These are phyloP conservation scores for Bryum argenteum DNA, from an alignment of 225 moss, liverwort and hornwort species.

Conservation along the genomic window DNA sequence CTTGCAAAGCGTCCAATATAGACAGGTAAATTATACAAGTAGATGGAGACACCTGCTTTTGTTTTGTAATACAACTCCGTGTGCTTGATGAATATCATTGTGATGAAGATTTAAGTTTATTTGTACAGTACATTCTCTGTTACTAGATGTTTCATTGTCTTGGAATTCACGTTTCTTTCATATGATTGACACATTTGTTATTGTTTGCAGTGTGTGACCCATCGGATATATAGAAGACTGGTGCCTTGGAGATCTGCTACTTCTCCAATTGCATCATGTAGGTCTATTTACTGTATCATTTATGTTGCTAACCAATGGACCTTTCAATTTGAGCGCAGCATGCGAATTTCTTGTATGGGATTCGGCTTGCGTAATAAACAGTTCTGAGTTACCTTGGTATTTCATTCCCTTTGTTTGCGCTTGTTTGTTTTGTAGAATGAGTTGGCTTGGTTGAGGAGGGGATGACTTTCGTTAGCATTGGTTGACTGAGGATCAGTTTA, in stretches of 20 bases:
- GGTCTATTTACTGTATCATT: slow-evolving; percentile 12
- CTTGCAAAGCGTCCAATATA: slow-evolving; percentile 12
- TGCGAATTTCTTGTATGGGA: neutral
- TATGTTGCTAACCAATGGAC: slow-evolving; percentile 9
- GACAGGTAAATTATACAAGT: slow-evolving; percentile 19
- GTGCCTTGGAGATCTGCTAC: slow-evolving; percentile 16
- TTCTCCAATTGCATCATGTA: slow-evolving; percentile 15
- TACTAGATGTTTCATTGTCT: neutral
- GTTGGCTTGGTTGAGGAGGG: neutral
- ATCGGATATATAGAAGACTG: slow-evolving; percentile 21
- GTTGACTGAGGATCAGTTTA: no score
- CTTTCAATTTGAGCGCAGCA: slow-evolving; percentile 14
- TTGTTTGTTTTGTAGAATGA: neutral
- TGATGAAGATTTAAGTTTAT: neutral
- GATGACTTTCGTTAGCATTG: no score
- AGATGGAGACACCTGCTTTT: neutral
- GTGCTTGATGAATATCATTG: neutral
- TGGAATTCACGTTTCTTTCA: neutral
- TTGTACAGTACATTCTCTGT: neutral
- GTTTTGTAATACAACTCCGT: neutral
- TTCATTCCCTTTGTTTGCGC: neutral
- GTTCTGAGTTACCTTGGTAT: slow-evolving; percentile 3
- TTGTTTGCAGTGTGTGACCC: slow-evolving; percentile 29
- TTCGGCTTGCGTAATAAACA: slow-evolving; percentile 13
- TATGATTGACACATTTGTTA: neutral